These are phyloP conservation scores for Penicillium sp. DNA, from an alignment of 2,329 filamentous ascomycete species.

Conservation along the genomic window DNA sequence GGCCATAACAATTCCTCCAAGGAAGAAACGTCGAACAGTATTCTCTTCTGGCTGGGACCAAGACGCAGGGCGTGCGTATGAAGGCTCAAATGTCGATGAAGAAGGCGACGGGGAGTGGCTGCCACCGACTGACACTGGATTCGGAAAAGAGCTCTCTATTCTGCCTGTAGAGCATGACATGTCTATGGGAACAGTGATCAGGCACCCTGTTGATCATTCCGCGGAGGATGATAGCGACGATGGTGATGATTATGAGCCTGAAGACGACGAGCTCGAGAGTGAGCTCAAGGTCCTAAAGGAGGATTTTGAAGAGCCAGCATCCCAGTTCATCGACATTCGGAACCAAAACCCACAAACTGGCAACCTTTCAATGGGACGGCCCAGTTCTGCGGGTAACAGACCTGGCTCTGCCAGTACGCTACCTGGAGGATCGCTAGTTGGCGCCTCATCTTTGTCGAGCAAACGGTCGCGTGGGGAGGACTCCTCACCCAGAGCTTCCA, in stretches of 20 bases:
- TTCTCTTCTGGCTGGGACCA: constrained; percentile 30
- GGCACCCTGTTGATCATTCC: constrained; percentile 31
- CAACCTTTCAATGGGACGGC: constrained; percentile 13
- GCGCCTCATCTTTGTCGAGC: constrained; percentile 20
- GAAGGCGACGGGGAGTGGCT: constrained; percentile 35
- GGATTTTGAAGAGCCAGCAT: constrained; percentile 36
- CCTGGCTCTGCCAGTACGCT: constrained; percentile 18
- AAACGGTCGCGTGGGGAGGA: constrained; percentile 22
- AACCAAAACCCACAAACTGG: constrained; percentile 9
- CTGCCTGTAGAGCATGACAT: constrained; percentile 27
- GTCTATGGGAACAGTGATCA: constrained; percentile 39
- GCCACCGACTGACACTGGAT: constrained; percentile 24
- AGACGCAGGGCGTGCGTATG: constrained; percentile 13
- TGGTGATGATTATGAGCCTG: constrained; percentile 28
- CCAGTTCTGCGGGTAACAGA: constrained; percentile 18
- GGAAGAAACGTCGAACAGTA: constrained; percentile 61
- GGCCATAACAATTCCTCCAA: constrained; percentile 68
- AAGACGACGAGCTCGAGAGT: constrained; percentile 42
- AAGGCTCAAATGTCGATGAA: constrained; percentile 17
- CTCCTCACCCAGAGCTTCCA: constrained; percentile 29
- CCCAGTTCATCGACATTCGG: constrained; percentile 20
- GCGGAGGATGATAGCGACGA: constrained; percentile 33
- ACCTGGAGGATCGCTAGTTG: constrained; percentile 15
- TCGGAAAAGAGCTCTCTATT: constrained; percentile 29
- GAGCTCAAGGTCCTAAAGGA: constrained; percentile 48